Base-by-base conservation (phyloP, 2,329 filamentous ascomycete genomes). In the Dactylellina haptotyla region DNA sequence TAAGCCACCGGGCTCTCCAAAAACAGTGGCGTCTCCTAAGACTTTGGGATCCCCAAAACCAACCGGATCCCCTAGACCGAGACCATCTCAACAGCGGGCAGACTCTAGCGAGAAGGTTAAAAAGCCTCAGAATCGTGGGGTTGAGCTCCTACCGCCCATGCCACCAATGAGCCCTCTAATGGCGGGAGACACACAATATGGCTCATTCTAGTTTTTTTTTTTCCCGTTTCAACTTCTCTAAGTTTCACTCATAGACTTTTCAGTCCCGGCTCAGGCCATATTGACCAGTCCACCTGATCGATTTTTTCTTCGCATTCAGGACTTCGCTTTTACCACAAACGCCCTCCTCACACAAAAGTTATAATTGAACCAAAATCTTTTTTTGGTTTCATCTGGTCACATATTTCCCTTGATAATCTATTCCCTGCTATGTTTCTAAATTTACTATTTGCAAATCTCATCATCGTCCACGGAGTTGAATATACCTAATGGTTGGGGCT, bases 91-190 rank as follows among this genome's bases (percentile, higher is more conserved):
- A 26, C 58, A 56, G 28, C 54, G 70, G 41, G 48, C 70, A 4
- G 37, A 48, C 25, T 74, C 70, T 25, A 45, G 62, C 3, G 70
- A 74, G 28, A 56, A 62, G 50, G 56, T 34, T 39, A 23, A 63
- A 48, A 43, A 61, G 25, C 37, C 57, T 54, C 32, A 54, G 23
- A 30, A 48, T 53, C 62, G 56, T 20, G 41, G 58, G 34, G 53
- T 74, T 14, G 70, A 74, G 41, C 20, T 74, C 25, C 41, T 74
- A 10, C 70, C 70, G 9, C 70, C 70, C 14, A 67, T 74, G 70
- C 70, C 70, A 37, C 70, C 70, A 3, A 45, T 74, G 45, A 74
- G 70, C 23, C 70, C 70, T 25, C 41, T 74, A 32, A 61, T 74
- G 62, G 56, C 56, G 12, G 32, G 46, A 2, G 57, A 50, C 9